Evolutionary conservation across 345 rosid genomes (phyloP).

Genomic region (Psidium friedrichsthalianum): DNA sequence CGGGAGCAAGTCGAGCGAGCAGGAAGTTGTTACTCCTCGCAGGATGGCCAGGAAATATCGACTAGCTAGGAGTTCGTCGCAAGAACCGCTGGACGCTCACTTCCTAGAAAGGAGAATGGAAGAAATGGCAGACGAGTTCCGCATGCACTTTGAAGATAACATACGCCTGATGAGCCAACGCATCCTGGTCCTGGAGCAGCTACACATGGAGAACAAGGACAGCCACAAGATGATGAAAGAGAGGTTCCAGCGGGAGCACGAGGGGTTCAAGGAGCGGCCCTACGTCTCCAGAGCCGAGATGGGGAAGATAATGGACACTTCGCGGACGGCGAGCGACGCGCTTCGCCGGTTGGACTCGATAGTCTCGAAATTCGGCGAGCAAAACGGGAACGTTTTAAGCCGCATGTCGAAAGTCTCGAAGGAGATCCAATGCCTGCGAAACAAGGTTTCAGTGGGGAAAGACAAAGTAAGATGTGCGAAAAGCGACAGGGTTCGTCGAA

Average conservation of each 20-base stretch:
- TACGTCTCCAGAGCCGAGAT: conserved; percentile 16
- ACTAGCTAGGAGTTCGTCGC: background rate
- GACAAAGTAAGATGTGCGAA: conserved; percentile 9
- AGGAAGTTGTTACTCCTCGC: background rate
- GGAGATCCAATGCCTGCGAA: conserved; percentile 34
- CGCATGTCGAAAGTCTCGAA: conserved; percentile 22
- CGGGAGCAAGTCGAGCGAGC: conserved; percentile 4
- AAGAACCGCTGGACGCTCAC: conserved; percentile 11
- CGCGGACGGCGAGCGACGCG: conserved; percentile 11
- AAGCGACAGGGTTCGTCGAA: background rate
- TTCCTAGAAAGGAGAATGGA: conserved; percentile 51
- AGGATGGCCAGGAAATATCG: background rate
- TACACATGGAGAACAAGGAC: conserved; percentile 51
- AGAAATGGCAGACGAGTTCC: conserved; percentile 48
- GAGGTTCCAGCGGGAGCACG: conserved; percentile 21
- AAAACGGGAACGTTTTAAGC: conserved; percentile 12
- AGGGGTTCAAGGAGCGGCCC: conserved; percentile 9
- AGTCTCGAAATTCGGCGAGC: conserved; percentile 20
- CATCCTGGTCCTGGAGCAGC: conserved; percentile 60
- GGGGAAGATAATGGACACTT: conserved; percentile 18
- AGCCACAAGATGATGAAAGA: conserved; percentile 20
- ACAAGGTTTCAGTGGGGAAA: conserved; percentile 17
- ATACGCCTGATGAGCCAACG: conserved; percentile 50
- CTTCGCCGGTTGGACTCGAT: conserved; percentile 19
- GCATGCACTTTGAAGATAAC: conserved; percentile 50